Base-by-base conservation (phyloP, 1,284 basidiomycete species). In the Malassezia yamatoensis region DNA sequence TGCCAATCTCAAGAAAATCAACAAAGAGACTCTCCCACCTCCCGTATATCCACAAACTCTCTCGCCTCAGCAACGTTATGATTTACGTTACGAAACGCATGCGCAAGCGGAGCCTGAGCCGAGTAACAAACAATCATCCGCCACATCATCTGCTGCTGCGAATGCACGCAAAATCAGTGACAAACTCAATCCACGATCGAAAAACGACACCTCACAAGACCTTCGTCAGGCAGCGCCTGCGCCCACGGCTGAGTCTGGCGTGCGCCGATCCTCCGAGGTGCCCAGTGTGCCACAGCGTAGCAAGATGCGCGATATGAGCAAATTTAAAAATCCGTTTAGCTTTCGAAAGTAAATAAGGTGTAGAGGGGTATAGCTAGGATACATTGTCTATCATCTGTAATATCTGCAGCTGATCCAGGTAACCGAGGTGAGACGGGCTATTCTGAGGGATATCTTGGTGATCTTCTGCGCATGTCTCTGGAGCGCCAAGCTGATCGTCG, bases 331-430 rank as follows among this genome's bases (percentile, higher is more conserved):
- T 24, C 49, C 56, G 0, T 68, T 68, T 35, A 54, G 51, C 1
- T 67, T 63, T 41, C 67, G 65, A 44, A 68, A 68, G 51, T 68
- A 38, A 34, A 32, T 32, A 41, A 9, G 9, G 16, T 16, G 9
- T 8, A 41, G 39, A 18, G 53, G 39, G 35, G 48, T 51, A 40
- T 39, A 51, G 33, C 24, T 51, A 51, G 34, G 33, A 11, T 13
- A 36, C 16, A 16, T 36, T 10, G 5, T 36, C 35, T 39, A 16
- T 18, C 36, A 50, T 49, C 20, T 41, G 53, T 13, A 42, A 38
- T 29, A 55, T 39, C 11, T 45, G 35, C 48, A 55, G 29, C 20
- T 33, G 20, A 35, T 42, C 53, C 5, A 55, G 20, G 18, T 35
- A 29, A 9, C 47, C 47, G 1, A 55, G 48, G 24, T 45, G 38